A percentile compares a stretch with the other conserved stretches of the same genome.
phyloP scores from a whole-genome alignment of 2,329 filamentous ascomycete genomes.

The Cladosporium sp. region DNA sequence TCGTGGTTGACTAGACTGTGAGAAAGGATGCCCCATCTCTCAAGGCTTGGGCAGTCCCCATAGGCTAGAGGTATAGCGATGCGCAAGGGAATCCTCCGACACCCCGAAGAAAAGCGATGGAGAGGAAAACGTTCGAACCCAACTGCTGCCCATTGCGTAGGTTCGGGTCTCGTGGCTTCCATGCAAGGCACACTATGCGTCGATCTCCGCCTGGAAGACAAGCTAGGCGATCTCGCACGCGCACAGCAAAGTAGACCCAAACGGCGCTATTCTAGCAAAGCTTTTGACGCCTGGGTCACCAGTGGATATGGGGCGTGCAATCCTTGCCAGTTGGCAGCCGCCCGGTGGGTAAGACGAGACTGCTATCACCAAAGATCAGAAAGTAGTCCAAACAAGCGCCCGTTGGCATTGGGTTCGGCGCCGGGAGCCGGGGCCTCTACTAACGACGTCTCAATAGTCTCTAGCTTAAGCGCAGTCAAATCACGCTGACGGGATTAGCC shows the following conservation, averaged over 20 bases:
- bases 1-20: slow-evolving; percentile 12
- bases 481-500: background rate
- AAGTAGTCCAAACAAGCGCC: slow-evolving; percentile 10
- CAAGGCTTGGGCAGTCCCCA: slow-evolving; percentile 11
- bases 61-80: slow-evolving; percentile 13
- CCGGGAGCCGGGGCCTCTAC: slow-evolving; percentile 4
- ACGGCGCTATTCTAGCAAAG: slow-evolving; percentile 10
- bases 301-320: slow-evolving; percentile 5
- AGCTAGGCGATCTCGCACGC: slow-evolving; percentile 11
- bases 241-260: background rate
- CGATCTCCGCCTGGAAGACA: slow-evolving; percentile 9
- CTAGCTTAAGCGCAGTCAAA: slow-evolving; percentile 4
- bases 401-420: slow-evolving; percentile 7
- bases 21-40: slow-evolving; percentile 9
- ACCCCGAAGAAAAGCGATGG: slow-evolving; percentile 14
- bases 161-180: slow-evolving; percentile 13
- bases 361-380: slow-evolving; percentile 10
- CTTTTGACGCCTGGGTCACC: slow-evolving; percentile 9
- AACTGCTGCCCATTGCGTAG: slow-evolving; percentile 15
- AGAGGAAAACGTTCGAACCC: slow-evolving; percentile 11
- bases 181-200: slow-evolving; percentile 11
- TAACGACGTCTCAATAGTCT: slow-evolving; percentile 9
- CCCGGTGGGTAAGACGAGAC: slow-evolving; percentile 11
- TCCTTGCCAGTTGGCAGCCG: slow-evolving; percentile 9
- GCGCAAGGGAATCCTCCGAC: slow-evolving; percentile 13